phyloP scores from a whole-genome alignment of 2,329 filamentous ascomycete species.

The Rhinocladiella mackenziei region DNA sequence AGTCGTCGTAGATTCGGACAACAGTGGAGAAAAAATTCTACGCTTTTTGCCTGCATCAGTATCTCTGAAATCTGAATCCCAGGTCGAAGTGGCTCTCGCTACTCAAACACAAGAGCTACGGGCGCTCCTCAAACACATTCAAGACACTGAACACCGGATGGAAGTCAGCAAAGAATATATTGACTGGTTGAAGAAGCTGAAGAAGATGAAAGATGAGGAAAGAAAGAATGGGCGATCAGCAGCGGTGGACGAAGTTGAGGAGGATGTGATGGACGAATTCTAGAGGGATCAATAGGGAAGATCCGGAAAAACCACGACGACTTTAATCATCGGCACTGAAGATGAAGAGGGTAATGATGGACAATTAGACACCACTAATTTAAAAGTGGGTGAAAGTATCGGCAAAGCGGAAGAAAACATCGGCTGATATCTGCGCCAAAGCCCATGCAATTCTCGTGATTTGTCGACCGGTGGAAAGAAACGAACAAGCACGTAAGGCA shows the following conservation, averaged over 20 bases:
- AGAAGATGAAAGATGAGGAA: slow-evolving; percentile 36
- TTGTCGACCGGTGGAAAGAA: too few relatives aligned
- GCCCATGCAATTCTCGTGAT: too few relatives aligned
- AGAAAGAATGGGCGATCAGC: slow-evolving; percentile 17
- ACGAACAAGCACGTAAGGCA: neutral
- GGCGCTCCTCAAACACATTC: slow-evolving; percentile 49
- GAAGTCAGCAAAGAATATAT: slow-evolving; percentile 58
- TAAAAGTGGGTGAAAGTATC: too few relatives aligned
- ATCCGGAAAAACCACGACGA: neutral
- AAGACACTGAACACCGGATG: slow-evolving; percentile 53
- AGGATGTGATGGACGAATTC: slow-evolving; percentile 31
- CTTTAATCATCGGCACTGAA: neutral
- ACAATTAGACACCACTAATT: too few relatives aligned
- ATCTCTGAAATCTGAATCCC: slow-evolving; percentile 37
- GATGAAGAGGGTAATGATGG: neutral
- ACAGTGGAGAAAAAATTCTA: slow-evolving; percentile 44
- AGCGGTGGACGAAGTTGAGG: slow-evolving; percentile 24
- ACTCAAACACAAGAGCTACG: slow-evolving; percentile 50
- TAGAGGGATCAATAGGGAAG: slow-evolving; percentile 8
- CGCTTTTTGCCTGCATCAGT: slow-evolving; percentile 48
- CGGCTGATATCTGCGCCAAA: too few relatives aligned
- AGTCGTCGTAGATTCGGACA: slow-evolving; percentile 43
- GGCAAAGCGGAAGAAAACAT: too few relatives aligned
- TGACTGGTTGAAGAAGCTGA: slow-evolving; percentile 48
- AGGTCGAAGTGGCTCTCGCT: slow-evolving; percentile 43